Percentiles rank a stretch among this genome's conserved stretches.
phyloP scores from a whole-genome alignment of 208 protist species.

The Crithidia expoeki region DNA sequence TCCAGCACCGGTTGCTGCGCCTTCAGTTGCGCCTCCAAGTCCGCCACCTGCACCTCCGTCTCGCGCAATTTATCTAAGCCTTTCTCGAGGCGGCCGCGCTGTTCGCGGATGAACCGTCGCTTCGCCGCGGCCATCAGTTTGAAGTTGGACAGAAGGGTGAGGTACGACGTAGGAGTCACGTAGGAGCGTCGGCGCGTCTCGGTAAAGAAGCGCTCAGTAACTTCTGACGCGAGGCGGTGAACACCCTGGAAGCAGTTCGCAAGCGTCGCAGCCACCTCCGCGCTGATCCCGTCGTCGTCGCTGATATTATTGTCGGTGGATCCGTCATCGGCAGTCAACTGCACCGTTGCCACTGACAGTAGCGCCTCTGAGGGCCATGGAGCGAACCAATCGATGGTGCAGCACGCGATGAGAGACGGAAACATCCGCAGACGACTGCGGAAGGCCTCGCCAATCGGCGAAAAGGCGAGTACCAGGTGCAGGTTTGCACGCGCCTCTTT shows the following conservation, averaged over 20 bases:
- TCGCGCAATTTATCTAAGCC: constrained; percentile 95
- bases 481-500: constrained; percentile 94
- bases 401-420: constrained; percentile 97
- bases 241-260: constrained; percentile 92
- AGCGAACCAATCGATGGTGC: constrained; percentile 99
- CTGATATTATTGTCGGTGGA: neutral
- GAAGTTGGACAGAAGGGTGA: constrained; percentile 95
- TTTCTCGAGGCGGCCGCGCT: constrained; percentile 91
- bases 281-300: constrained; percentile 10
- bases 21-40: constrained; percentile 94
- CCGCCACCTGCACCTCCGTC: constrained; percentile 93
- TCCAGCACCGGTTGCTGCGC: constrained; percentile 96
- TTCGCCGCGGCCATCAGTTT: constrained; percentile 84
- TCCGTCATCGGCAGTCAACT: constrained; percentile 47
- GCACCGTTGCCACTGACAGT: constrained; percentile 88
- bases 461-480: constrained; percentile 97
- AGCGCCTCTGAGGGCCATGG: constrained; percentile 97
- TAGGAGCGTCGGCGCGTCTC: constrained; percentile 95
- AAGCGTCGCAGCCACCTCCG: constrained; percentile 39
- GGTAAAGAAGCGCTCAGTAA: constrained; percentile 91
- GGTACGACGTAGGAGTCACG: constrained; percentile 98
- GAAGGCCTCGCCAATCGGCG: constrained; percentile 96
- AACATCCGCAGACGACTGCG: constrained; percentile 97
- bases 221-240: constrained; percentile 89
- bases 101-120: constrained; percentile 78